These are phyloP conservation scores for Draba incana DNA, from an alignment of 345 rosid genomes.

Conservation along the genomic window DNA sequence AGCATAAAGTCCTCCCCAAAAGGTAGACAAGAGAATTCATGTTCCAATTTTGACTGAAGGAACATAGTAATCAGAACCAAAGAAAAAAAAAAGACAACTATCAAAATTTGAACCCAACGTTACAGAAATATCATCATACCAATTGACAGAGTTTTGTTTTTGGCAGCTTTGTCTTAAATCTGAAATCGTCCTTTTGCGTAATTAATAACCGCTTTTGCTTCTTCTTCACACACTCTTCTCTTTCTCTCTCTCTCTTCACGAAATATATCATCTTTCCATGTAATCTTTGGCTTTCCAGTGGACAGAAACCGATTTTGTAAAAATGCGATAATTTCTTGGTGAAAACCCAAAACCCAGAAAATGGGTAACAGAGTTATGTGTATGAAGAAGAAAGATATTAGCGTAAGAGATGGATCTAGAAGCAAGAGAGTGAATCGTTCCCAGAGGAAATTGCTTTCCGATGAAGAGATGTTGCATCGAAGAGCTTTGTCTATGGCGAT, in stretches of 20 bases:
- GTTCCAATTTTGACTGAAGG: too few species aligned
- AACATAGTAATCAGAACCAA: constrained; percentile 8
- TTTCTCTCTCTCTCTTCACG: not conserved
- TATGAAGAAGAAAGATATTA: constrained; percentile 69
- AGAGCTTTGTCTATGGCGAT: constrained; percentile 90
- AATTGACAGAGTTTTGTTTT: not conserved
- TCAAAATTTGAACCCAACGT: not conserved
- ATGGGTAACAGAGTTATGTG: constrained; percentile 83
- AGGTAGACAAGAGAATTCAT: too few species aligned
- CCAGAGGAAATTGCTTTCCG: constrained; percentile 73
- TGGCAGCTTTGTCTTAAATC: constrained; percentile 38
- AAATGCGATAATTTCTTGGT: constrained; percentile 1
- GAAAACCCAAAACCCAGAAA: too few species aligned
- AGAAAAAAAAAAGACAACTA: not conserved
- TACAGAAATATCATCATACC: constrained; percentile 14
- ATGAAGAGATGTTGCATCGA: constrained; percentile 83
- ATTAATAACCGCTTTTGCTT: constrained; percentile 19
- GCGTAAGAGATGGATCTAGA: constrained; percentile 57
- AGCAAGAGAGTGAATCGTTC: constrained; percentile 84
- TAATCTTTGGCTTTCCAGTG: constrained; percentile 22
- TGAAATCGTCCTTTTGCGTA: constrained; percentile 28
- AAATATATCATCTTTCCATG: constrained; percentile 1
- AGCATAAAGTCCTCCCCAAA: too few species aligned
- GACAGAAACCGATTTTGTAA: constrained; percentile 5
- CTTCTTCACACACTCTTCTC: constrained; percentile 21